Percentiles rank a stretch among this genome's conserved stretches.
Evolutionary conservation across 768 basidiomycete genomes (phyloP).

Genomic region (Boletus sp.): DNA sequence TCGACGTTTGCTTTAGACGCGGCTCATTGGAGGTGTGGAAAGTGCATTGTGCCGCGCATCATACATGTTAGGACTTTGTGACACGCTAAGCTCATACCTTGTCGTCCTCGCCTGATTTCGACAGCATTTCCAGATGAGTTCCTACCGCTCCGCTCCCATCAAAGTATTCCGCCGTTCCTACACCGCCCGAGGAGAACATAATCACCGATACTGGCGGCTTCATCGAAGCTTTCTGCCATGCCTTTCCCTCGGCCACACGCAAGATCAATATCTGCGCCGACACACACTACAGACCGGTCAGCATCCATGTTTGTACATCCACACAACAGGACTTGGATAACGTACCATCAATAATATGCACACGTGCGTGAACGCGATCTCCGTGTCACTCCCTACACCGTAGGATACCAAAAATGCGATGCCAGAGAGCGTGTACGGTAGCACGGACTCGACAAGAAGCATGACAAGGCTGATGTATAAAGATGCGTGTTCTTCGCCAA

Average conservation of each 20-base stretch:
- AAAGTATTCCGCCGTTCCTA: neutral
- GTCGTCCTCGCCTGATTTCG: neutral
- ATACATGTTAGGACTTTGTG: no score
- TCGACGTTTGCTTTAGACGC: no score
- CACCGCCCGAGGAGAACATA: neutral
- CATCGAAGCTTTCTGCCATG: conserved; percentile 5
- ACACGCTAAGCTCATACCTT: neutral
- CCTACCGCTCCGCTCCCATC: no score
- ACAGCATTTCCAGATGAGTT: no score
- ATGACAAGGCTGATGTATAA: neutral
- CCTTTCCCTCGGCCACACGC: conserved; percentile 8
- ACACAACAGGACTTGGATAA: neutral
- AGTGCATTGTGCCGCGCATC: no score
- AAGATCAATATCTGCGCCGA: conserved; percentile 17
- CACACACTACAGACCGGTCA: conserved; percentile 8
- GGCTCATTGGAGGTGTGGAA: no score
- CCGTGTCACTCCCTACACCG: neutral
- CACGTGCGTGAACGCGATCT: conserved; percentile 1
- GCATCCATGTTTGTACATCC: neutral
- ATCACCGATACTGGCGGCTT: neutral
- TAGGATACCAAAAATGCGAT: conserved; percentile 10
- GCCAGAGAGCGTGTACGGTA: conserved; percentile 14
- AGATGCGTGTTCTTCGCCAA: neutral
- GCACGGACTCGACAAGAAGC: conserved; percentile 12
- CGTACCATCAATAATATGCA: conserved; percentile 12